Base-by-base conservation (phyloP, 768 basidiomycete species). In the Podaxis sp. region DNA sequence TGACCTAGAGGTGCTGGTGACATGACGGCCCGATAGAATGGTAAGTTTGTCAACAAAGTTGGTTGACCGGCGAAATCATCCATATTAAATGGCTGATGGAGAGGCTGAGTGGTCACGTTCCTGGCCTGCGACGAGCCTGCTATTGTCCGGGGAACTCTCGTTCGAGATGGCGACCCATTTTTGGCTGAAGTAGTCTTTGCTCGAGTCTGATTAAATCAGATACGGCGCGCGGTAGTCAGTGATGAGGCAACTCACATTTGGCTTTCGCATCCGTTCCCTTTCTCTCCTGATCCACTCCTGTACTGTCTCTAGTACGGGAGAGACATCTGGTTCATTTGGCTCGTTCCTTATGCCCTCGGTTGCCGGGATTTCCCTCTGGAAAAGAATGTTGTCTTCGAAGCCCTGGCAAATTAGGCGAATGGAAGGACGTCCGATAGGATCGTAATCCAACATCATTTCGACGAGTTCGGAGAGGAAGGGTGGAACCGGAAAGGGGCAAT, bases 391-490 rank as follows among this genome's bases (percentile, higher is more conserved):
- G 38, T 56, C 54, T 15, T 56, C 39, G 39, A 40, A 22, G 11
- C 54, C 54, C 26, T 40, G 38, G 22, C 54, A 40, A 56, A 56
- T 19, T 38, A 56, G 9, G 38, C 54, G 39, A 39, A 40, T 56
- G 12, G 54, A n/a, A 13, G 19, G 54, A 12, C 39, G 54, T 40
- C 24, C 19, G 13, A n/a, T 9, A 15, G 54, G 54, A 19, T 56
- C 54, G 13, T 56, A 22, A 40, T 56, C 38, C 39, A 38, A 13
- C 54, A 56, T 56, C 54, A 56, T 56, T 15, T 40, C 39, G 11
- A 56, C 39, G 5, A 56, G 54, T 22, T 56, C 54, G 6, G 38
- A 26, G 3, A 56, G 54, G 54, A 40, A 56, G 2, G 19, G 8
- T 2, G 54, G 54, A 40, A 40, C 4, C 2, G 54, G 19, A 24